Base-by-base conservation (phyloP, 371 early-diverging fungal species). In the Scutellospora calospora region DNA sequence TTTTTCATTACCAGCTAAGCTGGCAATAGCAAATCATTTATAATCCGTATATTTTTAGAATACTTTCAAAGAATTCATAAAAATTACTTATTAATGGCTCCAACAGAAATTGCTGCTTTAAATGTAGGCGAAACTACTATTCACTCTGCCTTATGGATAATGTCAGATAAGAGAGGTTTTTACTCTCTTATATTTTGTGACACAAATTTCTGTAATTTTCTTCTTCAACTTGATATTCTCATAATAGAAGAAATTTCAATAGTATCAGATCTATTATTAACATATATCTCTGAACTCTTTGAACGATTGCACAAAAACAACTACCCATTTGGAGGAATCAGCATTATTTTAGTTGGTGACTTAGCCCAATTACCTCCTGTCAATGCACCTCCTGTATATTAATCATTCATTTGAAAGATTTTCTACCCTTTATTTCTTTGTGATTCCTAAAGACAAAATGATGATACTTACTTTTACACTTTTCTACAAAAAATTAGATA, bases 191-290 rank as follows among this genome's bases (percentile, higher is more conserved):
- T 45, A 0, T 27, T 45, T 8, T 4, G 31, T 2, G 31, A 55
- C 49, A 4, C n/a, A 16, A 12, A 72, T 11, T 33, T 3, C 29
- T 55, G 14, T 27, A 20, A 20, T 0, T 25, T 4, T 55, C 27
- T 55, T 20, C 9, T 0, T 35, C 27, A 25, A 22, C 55, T 74
- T 33, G 6, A 74, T 27, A 25, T 18, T n/a, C 12, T 74, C n/a
- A 74, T 74, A 6, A 35, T 74, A 6, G 38, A 74, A 11, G 75
- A 59, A 74, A 74, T 57, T 6, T 74, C 75, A 3, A 74, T 74
- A 55, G 35, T 74, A 11, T 74, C 75, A 16, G 18, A 5, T 22
- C 25, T 11, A 1, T 27, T 57, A 5, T 35, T 74, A n/a, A 55
- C 55, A 16, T 74, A 49, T 57, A 16, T 74, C 14, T 29, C 27